These are phyloP conservation scores for Cercophora samala DNA, from an alignment of 495 filamentous ascomycete genomes.

Conservation along the genomic window DNA sequence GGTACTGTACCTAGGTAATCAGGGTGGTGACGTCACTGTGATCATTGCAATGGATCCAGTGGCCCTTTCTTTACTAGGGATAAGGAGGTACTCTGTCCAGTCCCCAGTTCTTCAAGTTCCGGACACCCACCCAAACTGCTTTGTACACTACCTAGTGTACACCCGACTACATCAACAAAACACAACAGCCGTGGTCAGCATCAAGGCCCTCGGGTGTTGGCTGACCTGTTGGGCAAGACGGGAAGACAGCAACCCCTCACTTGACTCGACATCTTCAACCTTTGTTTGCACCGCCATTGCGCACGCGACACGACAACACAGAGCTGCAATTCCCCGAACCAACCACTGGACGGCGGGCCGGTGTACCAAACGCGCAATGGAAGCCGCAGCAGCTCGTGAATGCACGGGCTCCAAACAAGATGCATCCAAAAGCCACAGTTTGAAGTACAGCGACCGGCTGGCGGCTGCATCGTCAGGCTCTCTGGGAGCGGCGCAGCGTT, in stretches of 20 bases:
- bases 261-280: background rate
- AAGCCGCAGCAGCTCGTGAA: background rate
- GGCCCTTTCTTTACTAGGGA: background rate
- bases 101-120: too few species aligned
- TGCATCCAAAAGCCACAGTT: background rate
- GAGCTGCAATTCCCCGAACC: too few species aligned
- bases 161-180: too few species aligned
- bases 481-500: background rate
- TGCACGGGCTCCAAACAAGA: background rate
- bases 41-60: background rate
- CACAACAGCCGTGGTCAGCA: too few species aligned
- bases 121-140: too few species aligned
- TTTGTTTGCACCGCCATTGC: background rate
- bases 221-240: too few species aligned
- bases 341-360: too few species aligned
- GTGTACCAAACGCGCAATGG: background rate
- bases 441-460: background rate
- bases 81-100: too few species aligned
- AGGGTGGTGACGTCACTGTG: constrained; percentile 21
- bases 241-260: too few species aligned
- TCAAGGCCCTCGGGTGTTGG: too few species aligned
- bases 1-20: too few species aligned
- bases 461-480: background rate
- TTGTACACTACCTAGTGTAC: too few species aligned
- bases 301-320: background rate